phyloP scores from a whole-genome alignment of 768 basidiomycete species.

The Pleurotus salmoneostramineus region DNA sequence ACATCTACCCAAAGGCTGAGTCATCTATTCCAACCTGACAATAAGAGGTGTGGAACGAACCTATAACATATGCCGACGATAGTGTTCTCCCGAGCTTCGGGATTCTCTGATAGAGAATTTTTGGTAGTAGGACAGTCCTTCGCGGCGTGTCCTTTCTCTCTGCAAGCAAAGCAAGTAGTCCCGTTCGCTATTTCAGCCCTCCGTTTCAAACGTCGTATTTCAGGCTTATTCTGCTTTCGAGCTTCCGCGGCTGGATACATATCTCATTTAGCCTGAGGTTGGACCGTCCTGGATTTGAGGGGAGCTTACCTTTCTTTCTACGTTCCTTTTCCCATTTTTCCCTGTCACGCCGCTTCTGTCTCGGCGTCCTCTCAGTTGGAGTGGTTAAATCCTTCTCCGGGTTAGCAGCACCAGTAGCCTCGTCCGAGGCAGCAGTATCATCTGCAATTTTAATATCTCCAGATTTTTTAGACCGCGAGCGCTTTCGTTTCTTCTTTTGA shows the following conservation, averaged over 20 bases:
- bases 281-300: neutral
- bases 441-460: slow-evolving; percentile 13
- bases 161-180: slow-evolving; percentile 85
- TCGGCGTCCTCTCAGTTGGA: neutral
- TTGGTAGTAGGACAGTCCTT: slow-evolving; percentile 65
- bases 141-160: slow-evolving; percentile 79
- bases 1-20: slow-evolving; percentile 47
- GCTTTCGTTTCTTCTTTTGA: slow-evolving; percentile 60
- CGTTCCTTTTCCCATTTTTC: slow-evolving; percentile 18
- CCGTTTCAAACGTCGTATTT: slow-evolving; percentile 63
- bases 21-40: neutral
- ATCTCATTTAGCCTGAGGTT: slow-evolving; percentile 12
- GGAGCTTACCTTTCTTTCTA: slow-evolving; percentile 18
- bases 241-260: slow-evolving; percentile 20
- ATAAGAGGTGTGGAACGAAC: slow-evolving; percentile 31
- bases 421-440: slow-evolving; percentile 12
- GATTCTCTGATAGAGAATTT: slow-evolving; percentile 7
- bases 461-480: slow-evolving; percentile 38
- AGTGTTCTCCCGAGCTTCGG: slow-evolving; percentile 13
- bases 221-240: slow-evolving; percentile 25
- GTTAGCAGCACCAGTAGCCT: slow-evolving; percentile 10
- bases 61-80: slow-evolving; percentile 67
- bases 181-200: slow-evolving; percentile 48
- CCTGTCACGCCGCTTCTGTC: slow-evolving; percentile 2
- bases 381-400: neutral